Evolutionary conservation across 352 stramenopile genomes (phyloP).

Genomic region (Elongisporangium prolatum): DNA sequence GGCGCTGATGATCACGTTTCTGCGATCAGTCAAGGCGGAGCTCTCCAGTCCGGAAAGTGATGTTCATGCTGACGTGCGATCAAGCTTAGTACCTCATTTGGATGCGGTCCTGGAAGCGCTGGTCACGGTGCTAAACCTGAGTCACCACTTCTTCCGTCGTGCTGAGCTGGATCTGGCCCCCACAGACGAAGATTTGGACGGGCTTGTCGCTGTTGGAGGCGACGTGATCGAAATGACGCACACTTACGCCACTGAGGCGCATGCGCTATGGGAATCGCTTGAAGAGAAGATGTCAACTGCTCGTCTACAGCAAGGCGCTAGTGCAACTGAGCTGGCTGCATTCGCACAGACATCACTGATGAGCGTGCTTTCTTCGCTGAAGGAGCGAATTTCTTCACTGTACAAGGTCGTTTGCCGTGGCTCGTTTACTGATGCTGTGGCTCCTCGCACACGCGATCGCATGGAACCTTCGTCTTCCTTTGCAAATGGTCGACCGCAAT

Average conservation of each 20-base stretch:
- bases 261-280: constrained; percentile 33
- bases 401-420: constrained; percentile 79
- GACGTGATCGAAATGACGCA: constrained; percentile 55
- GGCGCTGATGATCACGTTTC: constrained; percentile 48
- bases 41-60: constrained; percentile 20
- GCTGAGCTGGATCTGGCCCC: constrained; percentile 63
- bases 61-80: constrained; percentile 19
- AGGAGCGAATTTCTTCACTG: constrained; percentile 53
- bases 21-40: constrained; percentile 24
- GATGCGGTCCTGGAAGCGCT: constrained; percentile 45
- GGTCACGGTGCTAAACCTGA: constrained; percentile 35
- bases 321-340: constrained; percentile 27
- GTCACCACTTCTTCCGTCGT: constrained; percentile 57
- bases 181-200: constrained; percentile 66
- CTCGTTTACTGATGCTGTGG: constrained; percentile 70
- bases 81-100: constrained; percentile 26
- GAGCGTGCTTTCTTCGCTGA: constrained; percentile 39
- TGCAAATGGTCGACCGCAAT: constrained; percentile 43
- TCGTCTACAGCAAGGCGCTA: constrained; percentile 9
- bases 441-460: constrained; percentile 26
- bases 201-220: constrained; percentile 50
- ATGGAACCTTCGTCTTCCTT: constrained; percentile 7
- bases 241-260: constrained; percentile 41
- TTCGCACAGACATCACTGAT: constrained; percentile 48
- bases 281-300: constrained; percentile 29